Evolutionary conservation across 2,329 filamentous ascomycete species (phyloP).

Genomic region (Xylaria multiplex): DNA sequence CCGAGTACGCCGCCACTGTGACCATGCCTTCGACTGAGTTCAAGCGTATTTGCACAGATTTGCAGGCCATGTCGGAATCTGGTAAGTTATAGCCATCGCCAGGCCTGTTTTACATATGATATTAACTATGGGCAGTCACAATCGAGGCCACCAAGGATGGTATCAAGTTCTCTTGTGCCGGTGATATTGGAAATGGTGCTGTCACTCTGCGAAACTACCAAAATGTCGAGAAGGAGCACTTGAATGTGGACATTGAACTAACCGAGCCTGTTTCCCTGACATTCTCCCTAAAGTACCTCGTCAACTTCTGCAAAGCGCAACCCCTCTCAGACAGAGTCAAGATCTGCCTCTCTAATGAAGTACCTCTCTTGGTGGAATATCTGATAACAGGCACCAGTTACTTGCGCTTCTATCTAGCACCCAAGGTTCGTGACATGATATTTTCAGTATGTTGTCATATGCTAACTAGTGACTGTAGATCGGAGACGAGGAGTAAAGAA

Average conservation of each 20-base stretch:
- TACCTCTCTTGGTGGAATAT: slow-evolving; percentile 96
- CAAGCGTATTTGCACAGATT: slow-evolving; percentile 91
- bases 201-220: slow-evolving; percentile 90
- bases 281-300: slow-evolving; percentile 98
- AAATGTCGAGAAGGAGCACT: slow-evolving; percentile 87
- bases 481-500: slow-evolving; percentile 69
- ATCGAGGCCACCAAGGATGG: slow-evolving; percentile 98
- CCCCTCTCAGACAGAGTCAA: slow-evolving; percentile 83
- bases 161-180: slow-evolving; percentile 91
- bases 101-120: not conserved
- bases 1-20: slow-evolving; percentile 95
- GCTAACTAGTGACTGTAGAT: slow-evolving; percentile 65
- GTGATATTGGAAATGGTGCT: slow-evolving; percentile 95
- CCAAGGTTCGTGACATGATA: slow-evolving; percentile 76
- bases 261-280: slow-evolving; percentile 92
- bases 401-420: slow-evolving; percentile 95
- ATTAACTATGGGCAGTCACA: slow-evolving; percentile 68
- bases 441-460: slow-evolving; percentile 2
- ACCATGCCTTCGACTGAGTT: slow-evolving; percentile 90
- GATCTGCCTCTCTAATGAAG: slow-evolving; percentile 94
- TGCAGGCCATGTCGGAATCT: slow-evolving; percentile 92
- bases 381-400: slow-evolving; percentile 82
- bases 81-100: slow-evolving; percentile 66
- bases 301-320: slow-evolving; percentile 99
- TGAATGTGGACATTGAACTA: slow-evolving; percentile 88